Evolutionary conservation across 306 rosid genomes (phyloP).

Genomic region (Sphenostylis stenocarpa): DNA sequence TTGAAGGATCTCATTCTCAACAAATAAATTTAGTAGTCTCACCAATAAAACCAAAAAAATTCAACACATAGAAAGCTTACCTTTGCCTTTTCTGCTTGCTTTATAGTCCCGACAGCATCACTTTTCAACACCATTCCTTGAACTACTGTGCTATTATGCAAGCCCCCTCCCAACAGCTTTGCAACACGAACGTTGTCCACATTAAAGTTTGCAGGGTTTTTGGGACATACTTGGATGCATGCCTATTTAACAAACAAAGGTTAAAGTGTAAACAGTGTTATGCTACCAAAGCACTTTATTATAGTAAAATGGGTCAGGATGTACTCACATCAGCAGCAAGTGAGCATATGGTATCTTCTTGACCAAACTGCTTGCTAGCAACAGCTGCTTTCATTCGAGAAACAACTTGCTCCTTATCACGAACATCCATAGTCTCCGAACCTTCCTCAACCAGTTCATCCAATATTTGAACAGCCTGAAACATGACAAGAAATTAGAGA

Average conservation of each 20-base stretch:
- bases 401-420: slow-evolving; percentile 79
- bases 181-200: slow-evolving; percentile 95
- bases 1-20: slow-evolving; percentile 6
- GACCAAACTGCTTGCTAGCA: slow-evolving; percentile 99
- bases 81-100: slow-evolving; percentile 77
- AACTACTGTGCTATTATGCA: slow-evolving; percentile 77
- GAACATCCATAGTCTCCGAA: slow-evolving; percentile 91
- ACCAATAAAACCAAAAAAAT: neutral
- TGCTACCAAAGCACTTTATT: neutral
- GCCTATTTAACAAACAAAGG: slow-evolving; percentile 55
- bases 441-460: slow-evolving; percentile 75
- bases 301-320: slow-evolving; percentile 27
- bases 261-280: neutral
- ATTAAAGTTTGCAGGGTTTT: slow-evolving; percentile 86
- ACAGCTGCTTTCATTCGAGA: slow-evolving; percentile 85
- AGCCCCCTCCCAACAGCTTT: slow-evolving; percentile 89
- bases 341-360: slow-evolving; percentile 77
- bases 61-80: slow-evolving; percentile 40
- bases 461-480: slow-evolving; percentile 67
- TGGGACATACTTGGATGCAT: slow-evolving; percentile 93
- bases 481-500: neutral
- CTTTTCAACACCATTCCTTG: slow-evolving; percentile 80
- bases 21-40: neutral
- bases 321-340: slow-evolving; percentile 81
- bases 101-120: slow-evolving; percentile 81